Evolutionary conservation across 805 yeast genomes (phyloP).

Genomic region (Clavispora fructus): DNA sequence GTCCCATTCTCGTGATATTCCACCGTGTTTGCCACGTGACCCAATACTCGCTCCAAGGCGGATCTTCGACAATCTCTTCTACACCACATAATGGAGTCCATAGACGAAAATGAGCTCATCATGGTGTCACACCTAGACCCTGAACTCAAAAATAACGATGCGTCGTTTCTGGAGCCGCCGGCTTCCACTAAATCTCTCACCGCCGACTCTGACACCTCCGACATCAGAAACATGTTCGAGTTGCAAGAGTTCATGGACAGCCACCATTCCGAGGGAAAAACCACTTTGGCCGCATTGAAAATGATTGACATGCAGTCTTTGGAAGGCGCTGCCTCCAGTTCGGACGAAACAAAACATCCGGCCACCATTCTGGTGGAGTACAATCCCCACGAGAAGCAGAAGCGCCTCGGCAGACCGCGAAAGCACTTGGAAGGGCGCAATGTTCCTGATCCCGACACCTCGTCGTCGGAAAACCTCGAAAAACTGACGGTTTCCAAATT

Average conservation of each 20-base stretch:
- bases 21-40: background rate
- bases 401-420: constrained; percentile 34
- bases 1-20: too few relatives aligned
- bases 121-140: constrained; percentile 1
- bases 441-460: constrained; percentile 13
- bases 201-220: background rate
- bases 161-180: background rate
- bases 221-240: constrained; percentile 2
- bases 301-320: constrained; percentile 14
- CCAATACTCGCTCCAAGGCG: background rate
- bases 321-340: background rate
- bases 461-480: constrained; percentile 23
- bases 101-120: constrained; percentile 1
- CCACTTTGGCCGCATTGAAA: constrained; percentile 18
- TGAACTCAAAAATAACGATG: background rate
- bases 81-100: background rate
- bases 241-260: constrained; percentile 2
- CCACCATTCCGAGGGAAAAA: constrained; percentile 4
- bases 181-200: background rate
- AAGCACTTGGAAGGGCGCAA: constrained; percentile 18
- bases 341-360: background rate
- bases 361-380: constrained; percentile 20
- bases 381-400: constrained; percentile 25
- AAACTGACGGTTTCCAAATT: constrained; percentile 28
- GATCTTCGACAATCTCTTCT: background rate